Conservation (phyloP, 2,329 filamentous ascomycete species). For the Clonostachys sp. region DNA sequence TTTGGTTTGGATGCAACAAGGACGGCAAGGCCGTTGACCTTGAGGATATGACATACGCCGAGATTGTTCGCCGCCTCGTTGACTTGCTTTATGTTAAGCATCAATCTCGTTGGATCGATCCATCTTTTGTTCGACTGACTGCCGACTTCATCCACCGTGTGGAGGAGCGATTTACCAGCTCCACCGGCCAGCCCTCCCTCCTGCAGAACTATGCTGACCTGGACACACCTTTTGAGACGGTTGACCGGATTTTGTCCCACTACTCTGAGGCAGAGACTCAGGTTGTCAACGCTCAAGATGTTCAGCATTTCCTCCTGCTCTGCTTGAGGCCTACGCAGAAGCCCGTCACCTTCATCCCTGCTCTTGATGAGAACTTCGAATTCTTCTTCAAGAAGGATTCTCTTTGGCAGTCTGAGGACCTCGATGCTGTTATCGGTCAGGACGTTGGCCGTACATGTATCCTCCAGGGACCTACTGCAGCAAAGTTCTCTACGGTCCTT, state of each 20-base stretch:
- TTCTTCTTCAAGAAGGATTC: conserved; percentile 99
- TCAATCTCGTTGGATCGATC: conserved; percentile 87
- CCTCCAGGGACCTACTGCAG: conserved; percentile 89
- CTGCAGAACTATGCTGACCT: conserved; percentile 90
- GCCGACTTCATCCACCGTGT: conserved; percentile 96
- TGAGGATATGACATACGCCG: conserved; percentile 92
- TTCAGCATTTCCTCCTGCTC: conserved; percentile 91
- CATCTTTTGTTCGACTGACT: conserved; percentile 75
- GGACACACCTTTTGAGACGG: conserved; percentile 70
- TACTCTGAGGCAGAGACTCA: conserved; percentile 87
- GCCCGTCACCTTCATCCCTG: conserved; percentile 91
- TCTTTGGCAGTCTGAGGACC: conserved; percentile 96
- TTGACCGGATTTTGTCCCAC: conserved; percentile 73
- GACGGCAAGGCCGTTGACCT: conserved; percentile 78
- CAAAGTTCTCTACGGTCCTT: conserved; percentile 80
- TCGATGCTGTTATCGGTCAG: conserved; percentile 92
- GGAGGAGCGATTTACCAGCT: conserved; percentile 89
- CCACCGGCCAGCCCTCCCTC: conserved; percentile 67
- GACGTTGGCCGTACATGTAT: conserved; percentile 97
- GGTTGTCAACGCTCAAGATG: conserved; percentile 96
- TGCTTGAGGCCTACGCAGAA: conserved; percentile 92
- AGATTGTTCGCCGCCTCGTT: conserved; percentile 82
- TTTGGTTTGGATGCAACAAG: conserved; percentile 89
- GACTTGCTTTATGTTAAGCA: conserved; percentile 90
- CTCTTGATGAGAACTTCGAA: conserved; percentile 96